phyloP scores from a whole-genome alignment of 2,329 filamentous ascomycete species.

The Ophiostoma montium region DNA sequence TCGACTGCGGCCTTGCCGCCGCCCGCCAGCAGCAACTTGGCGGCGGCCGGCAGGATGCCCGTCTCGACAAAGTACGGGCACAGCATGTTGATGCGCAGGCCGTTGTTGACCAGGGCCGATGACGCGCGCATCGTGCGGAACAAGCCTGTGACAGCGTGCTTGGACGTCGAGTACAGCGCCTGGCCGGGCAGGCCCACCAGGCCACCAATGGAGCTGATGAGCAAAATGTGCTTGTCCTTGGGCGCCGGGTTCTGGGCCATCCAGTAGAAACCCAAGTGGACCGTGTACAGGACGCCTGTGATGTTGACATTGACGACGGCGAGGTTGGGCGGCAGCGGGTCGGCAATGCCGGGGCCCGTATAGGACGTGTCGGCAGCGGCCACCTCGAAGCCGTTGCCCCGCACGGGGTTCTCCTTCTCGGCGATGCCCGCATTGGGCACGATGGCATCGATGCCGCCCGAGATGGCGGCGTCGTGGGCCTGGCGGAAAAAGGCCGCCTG shows the following conservation, averaged over 20 bases:
- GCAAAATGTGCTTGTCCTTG: slow-evolving; percentile 43
- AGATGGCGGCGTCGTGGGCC: slow-evolving; percentile 37
- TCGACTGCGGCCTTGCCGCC: slow-evolving; percentile 34
- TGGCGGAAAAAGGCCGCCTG: slow-evolving; percentile 49
- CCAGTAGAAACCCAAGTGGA: slow-evolving; percentile 47
- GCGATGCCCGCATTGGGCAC: slow-evolving; percentile 53
- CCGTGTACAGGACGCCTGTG: slow-evolving; percentile 48
- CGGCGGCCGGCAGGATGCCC: slow-evolving; percentile 34
- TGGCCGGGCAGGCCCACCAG: slow-evolving; percentile 27
- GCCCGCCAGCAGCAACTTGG: slow-evolving; percentile 41
- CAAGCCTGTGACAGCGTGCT: slow-evolving; percentile 51
- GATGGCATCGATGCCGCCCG: slow-evolving; percentile 44
- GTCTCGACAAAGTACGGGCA: slow-evolving; percentile 52
- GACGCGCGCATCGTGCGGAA: slow-evolving; percentile 41
- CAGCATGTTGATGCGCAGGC: slow-evolving; percentile 49
- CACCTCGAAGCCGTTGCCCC: slow-evolving; percentile 27
- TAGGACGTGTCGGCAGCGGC: slow-evolving; percentile 21
- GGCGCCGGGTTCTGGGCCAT: slow-evolving; percentile 31
- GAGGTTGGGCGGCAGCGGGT: slow-evolving; percentile 27
- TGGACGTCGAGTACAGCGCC: slow-evolving; percentile 42
- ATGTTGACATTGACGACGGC: slow-evolving; percentile 47
- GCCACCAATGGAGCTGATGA: slow-evolving; percentile 48
- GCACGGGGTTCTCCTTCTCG: slow-evolving; percentile 18
- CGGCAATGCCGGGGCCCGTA: slow-evolving; percentile 15
- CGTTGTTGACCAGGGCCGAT: slow-evolving; percentile 23